phyloP scores from a whole-genome alignment of 805 yeast genomes.

The Kazachstania bromeliacearum region DNA sequence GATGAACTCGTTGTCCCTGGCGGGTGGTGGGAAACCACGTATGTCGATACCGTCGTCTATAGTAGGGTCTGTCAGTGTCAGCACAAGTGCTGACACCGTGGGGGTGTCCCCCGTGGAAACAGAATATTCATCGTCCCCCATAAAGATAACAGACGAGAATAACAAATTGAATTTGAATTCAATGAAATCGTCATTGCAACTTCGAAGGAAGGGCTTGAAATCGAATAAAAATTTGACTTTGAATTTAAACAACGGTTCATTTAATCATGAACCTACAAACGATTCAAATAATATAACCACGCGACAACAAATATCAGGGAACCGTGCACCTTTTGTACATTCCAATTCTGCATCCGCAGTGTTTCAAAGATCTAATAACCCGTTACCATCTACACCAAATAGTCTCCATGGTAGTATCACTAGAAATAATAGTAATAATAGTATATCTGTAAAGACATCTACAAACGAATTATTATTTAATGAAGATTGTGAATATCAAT shows the following conservation, averaged over 20 bases:
- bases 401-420: background rate
- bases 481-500: constrained; percentile 27
- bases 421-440: background rate
- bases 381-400: background rate
- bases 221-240: background rate
- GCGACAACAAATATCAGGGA: too few relatives aligned
- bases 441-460: background rate
- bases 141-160: too few relatives aligned
- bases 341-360: background rate
- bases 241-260: background rate
- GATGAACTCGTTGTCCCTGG: too few relatives aligned
- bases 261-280: too few relatives aligned
- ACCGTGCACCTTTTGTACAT: background rate
- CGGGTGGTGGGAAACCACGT: too few relatives aligned
- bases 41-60: background rate
- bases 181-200: too few relatives aligned
- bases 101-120: background rate
- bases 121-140: too few relatives aligned
- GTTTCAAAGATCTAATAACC: background rate
- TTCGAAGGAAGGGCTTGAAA: too few relatives aligned
- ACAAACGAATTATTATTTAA: constrained; percentile 5
- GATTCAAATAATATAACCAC: too few relatives aligned
- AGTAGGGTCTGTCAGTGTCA: background rate
- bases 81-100: background rate
- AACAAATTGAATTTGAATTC: too few relatives aligned